Evolutionary conservation across 306 rosid genomes (phyloP).

Genomic region (Rubus idaeus): DNA sequence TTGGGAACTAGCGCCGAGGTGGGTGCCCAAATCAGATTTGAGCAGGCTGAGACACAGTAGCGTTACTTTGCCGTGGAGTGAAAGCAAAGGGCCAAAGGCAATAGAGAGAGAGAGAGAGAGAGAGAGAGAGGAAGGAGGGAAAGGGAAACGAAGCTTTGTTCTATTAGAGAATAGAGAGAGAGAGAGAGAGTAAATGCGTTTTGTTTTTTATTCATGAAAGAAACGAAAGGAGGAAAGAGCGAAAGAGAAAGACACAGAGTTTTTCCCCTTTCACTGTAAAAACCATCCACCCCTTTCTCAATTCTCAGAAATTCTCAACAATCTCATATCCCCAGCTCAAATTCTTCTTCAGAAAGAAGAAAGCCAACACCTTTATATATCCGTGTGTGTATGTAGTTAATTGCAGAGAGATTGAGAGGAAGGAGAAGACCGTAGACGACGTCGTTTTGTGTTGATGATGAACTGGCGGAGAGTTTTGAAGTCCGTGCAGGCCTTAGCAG

Average conservation of each 20-base stretch:
- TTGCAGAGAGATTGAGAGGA: neutral
- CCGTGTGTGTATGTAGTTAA: neutral
- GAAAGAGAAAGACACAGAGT: neutral
- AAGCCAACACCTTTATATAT: neutral
- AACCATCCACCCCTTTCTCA: neutral
- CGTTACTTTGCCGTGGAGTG: slow-evolving; percentile 25
- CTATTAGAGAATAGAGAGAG: neutral
- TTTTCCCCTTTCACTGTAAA: slow-evolving; percentile 3
- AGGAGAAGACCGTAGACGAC: neutral
- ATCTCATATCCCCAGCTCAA: too few relatives aligned
- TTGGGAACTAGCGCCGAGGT: neutral
- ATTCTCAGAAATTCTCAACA: neutral
- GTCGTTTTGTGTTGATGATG: slow-evolving; percentile 36
- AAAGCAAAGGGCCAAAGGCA: slow-evolving; percentile 9
- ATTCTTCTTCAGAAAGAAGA: neutral
- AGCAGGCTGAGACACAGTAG: neutral
- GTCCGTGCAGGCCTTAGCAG: slow-evolving; percentile 76
- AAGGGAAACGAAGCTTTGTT: neutral
- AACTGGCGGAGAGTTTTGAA: slow-evolving; percentile 94
- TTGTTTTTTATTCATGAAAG: slow-evolving; percentile 26
- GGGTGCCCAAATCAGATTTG: neutral
- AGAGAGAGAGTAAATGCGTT: slow-evolving; percentile 19
- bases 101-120: neutral
- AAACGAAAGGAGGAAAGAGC: neutral
- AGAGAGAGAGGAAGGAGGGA: neutral